Conservation (phyloP, 2,329 filamentous ascomycete genomes). For the Emmonsia crescens region DNA sequence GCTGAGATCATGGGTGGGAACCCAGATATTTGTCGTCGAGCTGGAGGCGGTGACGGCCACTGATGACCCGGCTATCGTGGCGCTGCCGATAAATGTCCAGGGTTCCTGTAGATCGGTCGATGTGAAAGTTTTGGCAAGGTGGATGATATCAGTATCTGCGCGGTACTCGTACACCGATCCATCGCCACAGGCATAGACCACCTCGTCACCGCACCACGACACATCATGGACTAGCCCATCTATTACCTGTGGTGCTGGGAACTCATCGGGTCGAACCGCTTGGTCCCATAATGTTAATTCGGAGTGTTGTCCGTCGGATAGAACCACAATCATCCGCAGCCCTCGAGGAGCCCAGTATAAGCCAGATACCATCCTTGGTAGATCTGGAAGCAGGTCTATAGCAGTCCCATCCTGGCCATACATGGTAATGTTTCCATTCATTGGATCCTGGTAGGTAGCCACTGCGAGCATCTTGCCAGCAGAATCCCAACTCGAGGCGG, state of each 20-base stretch:
- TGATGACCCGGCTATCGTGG: slow-evolving; percentile 19
- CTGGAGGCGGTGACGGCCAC: slow-evolving; percentile 32
- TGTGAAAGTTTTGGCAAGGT: slow-evolving; percentile 25
- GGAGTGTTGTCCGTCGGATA: slow-evolving; percentile 31
- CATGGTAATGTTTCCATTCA: slow-evolving; percentile 34
- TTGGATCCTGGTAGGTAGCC: slow-evolving; percentile 32
- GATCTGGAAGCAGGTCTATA: slow-evolving; percentile 36
- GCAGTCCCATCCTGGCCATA: slow-evolving; percentile 34
- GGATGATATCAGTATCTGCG: slow-evolving; percentile 31
- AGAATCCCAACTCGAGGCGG: slow-evolving; percentile 37
- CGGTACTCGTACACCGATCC: slow-evolving; percentile 31
- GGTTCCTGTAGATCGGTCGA: slow-evolving; percentile 21
- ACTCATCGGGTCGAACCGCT: slow-evolving; percentile 26
- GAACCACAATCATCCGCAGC: slow-evolving; percentile 32
- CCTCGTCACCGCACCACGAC: slow-evolving; percentile 29
- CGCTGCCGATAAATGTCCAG: slow-evolving; percentile 32
- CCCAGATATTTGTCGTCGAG: slow-evolving; percentile 31
- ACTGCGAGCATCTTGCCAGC: slow-evolving; percentile 36
- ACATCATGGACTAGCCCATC: slow-evolving; percentile 34
- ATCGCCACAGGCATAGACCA: slow-evolving; percentile 32
- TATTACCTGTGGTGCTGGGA: slow-evolving; percentile 26
- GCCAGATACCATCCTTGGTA: slow-evolving; percentile 34
- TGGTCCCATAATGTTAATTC: slow-evolving; percentile 37
- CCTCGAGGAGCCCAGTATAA: slow-evolving; percentile 32
- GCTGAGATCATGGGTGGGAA: slow-evolving; percentile 34